phyloP scores from a whole-genome alignment of 2,329 filamentous ascomycete species.

The Didymosphaeria variabile region DNA sequence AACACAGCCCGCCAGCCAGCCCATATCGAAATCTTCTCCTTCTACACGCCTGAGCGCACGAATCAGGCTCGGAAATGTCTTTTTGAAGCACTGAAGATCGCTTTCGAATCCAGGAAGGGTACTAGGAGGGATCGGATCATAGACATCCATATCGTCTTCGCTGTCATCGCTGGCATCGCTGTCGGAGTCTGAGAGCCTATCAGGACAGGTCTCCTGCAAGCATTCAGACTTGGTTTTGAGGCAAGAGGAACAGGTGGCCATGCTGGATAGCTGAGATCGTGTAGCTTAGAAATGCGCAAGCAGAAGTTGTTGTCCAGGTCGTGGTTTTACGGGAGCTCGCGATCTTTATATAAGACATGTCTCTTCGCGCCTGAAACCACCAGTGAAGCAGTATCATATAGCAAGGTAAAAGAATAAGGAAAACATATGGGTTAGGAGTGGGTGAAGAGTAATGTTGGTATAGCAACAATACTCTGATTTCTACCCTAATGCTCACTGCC shows the following conservation, averaged over 20 bases:
- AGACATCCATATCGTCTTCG: neutral
- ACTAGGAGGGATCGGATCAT: neutral
- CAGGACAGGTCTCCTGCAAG: neutral
- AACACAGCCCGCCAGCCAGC: slow-evolving; percentile 18
- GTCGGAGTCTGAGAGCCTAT: neutral
- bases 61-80: slow-evolving; percentile 15
- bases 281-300: neutral
- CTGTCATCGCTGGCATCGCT: neutral
- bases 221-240: neutral
- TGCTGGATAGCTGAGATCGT: neutral
- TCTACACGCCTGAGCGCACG: neutral
- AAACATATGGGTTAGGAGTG: neutral
- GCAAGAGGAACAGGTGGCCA: neutral
- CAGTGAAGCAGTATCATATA: slow-evolving; percentile 5
- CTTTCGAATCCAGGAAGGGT: slow-evolving; percentile 1
- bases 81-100: slow-evolving; percentile 3
- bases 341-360: slow-evolving; percentile 4
- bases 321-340: neutral
- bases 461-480: neutral
- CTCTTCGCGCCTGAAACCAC: neutral
- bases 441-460: neutral
- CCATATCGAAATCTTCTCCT: slow-evolving; percentile 9
- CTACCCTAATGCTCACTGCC: neutral
- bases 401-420: neutral
- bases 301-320: neutral